A percentile compares a stretch with the other conserved stretches of the same genome.
phyloP scores from a whole-genome alignment of 192 early-diverging fungal genomes.

The Rhizophagus clarus region DNA sequence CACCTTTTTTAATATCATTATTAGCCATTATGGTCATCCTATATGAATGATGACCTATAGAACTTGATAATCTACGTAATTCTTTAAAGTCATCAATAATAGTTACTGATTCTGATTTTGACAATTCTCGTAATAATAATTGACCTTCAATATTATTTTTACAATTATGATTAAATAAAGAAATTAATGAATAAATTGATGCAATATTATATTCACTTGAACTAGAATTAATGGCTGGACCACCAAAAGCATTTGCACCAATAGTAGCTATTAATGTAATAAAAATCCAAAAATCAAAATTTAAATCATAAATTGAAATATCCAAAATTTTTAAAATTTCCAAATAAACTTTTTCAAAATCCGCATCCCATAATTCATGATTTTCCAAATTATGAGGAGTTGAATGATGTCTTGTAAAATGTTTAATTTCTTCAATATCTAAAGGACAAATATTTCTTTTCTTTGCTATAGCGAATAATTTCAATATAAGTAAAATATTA shows the following conservation, averaged over 20 bases:
- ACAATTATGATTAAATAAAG: conserved; percentile 26
- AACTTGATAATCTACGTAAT: neutral
- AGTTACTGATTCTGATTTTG: neutral
- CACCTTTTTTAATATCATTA: neutral
- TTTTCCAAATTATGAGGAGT: neutral
- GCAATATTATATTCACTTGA: neutral
- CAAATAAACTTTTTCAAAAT: conserved; percentile 17
- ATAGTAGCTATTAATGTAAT: conserved; percentile 15
- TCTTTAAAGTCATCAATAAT: neutral
- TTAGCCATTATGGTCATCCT: neutral
- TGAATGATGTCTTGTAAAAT: conserved; percentile 15
- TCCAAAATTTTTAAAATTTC: conserved; percentile 16
- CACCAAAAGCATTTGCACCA: conserved; percentile 2
- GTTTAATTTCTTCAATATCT: conserved; percentile 18
- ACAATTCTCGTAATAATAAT: neutral
- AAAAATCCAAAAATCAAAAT: conserved; percentile 27
- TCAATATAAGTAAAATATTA: conserved; percentile 1
- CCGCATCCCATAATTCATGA: conserved; percentile 14
- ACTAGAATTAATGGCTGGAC: neutral
- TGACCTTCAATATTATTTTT: neutral
- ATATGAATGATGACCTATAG: neutral
- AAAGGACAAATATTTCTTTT: conserved; percentile 5
- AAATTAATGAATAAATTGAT: neutral
- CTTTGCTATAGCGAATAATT: conserved; percentile 18
- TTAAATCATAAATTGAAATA: conserved; percentile 22